phyloP scores from a whole-genome alignment of 176 grass and related monocot species.

The Areca catechu region DNA sequence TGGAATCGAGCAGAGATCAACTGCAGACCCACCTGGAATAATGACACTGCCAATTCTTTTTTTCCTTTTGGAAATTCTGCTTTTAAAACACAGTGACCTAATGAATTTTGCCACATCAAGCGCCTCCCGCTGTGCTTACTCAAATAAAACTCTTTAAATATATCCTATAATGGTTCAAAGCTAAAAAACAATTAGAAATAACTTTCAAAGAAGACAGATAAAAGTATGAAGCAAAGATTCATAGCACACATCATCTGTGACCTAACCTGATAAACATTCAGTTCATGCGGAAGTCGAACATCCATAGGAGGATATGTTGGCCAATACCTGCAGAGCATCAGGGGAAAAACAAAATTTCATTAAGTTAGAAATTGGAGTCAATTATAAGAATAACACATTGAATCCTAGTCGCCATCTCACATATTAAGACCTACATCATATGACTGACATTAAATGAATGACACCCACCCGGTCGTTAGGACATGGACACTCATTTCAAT shows the following conservation, averaged over 20 bases:
- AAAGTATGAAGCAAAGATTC: not conserved
- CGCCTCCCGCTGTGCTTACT: constrained; percentile 98
- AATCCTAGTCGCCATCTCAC: too few relatives aligned
- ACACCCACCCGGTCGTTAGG: constrained; percentile 78
- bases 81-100: constrained; percentile 97
- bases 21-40: constrained; percentile 63
- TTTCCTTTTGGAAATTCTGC: constrained; percentile 93
- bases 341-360: not conserved
- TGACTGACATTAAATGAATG: not conserved
- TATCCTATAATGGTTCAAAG: constrained; percentile 53
- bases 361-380: too few relatives aligned
- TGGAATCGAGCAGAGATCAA: constrained; percentile 5
- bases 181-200: not conserved
- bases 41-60: constrained; percentile 98
- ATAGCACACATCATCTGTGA: not conserved
- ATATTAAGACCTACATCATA: too few relatives aligned
- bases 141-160: constrained; percentile 99
- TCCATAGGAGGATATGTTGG: constrained; percentile 99
- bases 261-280: constrained; percentile 98
- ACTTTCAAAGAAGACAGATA: constrained; percentile 1
- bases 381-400: too few relatives aligned
- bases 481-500: constrained; percentile 99
- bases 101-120: constrained; percentile 98
- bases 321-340: constrained; percentile 75
- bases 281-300: constrained; percentile 86